Conservation (phyloP, 208 protist species). For the Leishmania martiniquensis region DNA sequence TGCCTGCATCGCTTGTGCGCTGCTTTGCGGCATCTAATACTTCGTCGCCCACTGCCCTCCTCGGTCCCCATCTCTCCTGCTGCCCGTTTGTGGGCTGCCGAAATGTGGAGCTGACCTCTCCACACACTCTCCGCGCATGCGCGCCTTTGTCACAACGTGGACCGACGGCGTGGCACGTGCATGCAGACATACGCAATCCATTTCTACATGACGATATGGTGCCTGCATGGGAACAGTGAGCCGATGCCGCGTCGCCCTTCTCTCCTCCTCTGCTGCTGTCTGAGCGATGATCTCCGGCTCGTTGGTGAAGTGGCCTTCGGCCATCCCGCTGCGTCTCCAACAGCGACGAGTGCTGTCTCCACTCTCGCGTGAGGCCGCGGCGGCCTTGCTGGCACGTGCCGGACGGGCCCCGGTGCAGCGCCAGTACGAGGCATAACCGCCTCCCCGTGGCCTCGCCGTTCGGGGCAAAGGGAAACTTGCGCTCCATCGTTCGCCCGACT, state of each 20-base stretch:
- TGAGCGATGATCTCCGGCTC: no score
- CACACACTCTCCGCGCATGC: background rate
- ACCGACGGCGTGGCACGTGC: background rate
- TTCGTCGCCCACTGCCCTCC: background rate
- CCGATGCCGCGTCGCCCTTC: no score
- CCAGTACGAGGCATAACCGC: background rate
- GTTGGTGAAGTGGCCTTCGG: no score
- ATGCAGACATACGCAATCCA: background rate
- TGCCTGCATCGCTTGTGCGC: no score
- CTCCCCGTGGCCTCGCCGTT: background rate
- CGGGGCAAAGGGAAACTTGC: background rate
- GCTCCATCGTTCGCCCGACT: background rate
- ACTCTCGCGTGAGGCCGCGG: no score
- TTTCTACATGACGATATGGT: no score
- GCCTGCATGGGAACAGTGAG: no score
- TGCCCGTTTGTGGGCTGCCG: no score
- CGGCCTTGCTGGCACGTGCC: background rate
- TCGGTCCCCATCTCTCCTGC: background rate
- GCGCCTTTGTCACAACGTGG: background rate
- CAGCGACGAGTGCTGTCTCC: no score
- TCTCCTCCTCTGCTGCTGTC: no score
- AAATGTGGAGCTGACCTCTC: no score
- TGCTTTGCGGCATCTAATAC: background rate
- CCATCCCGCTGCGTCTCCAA: no score
- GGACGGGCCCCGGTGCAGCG: background rate